These are phyloP conservation scores for Zelonia costaricensis DNA, from an alignment of 208 protist genomes.

Conservation along the genomic window DNA sequence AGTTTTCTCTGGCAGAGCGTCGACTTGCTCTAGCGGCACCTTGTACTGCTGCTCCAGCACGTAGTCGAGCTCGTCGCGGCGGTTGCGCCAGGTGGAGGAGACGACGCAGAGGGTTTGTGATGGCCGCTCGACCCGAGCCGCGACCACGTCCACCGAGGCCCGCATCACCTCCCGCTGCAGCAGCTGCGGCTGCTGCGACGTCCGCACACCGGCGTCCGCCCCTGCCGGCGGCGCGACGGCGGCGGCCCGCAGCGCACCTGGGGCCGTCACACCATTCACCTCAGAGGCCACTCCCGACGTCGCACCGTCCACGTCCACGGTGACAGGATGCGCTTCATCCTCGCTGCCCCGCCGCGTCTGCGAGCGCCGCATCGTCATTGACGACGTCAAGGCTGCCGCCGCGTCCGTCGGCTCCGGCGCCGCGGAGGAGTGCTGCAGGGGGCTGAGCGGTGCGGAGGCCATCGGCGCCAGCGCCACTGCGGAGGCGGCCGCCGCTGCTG, in stretches of 20 bases:
- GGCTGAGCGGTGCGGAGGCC: neutral
- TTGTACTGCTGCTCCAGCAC: slow-evolving; percentile 49
- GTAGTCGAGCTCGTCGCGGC: slow-evolving; percentile 36
- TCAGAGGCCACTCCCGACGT: neutral
- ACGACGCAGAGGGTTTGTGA: slow-evolving; percentile 25
- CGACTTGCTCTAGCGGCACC: slow-evolving; percentile 40
- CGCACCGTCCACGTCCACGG: neutral
- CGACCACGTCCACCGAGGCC: slow-evolving; percentile 16
- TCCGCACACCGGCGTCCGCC: neutral
- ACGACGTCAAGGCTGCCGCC: neutral
- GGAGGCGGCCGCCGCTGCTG: neutral
- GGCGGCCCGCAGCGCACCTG: too few relatives aligned
- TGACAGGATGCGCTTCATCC: neutral
- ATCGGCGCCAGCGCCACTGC: too few relatives aligned
- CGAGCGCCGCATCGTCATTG: too few relatives aligned
- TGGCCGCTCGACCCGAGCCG: slow-evolving; percentile 19
- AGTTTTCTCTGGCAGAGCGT: slow-evolving; percentile 13
- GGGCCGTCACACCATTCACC: neutral
- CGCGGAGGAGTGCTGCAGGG: neutral
- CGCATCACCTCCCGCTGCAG: slow-evolving; percentile 11
- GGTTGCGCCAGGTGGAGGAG: slow-evolving; percentile 40
- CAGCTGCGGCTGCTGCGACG: neutral
- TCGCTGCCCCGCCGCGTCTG: neutral
- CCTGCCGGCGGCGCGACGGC: too few relatives aligned
- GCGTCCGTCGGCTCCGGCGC: neutral